Percentiles rank a stretch among this genome's conserved stretches.
Conservation (phyloP, 2,329 filamentous ascomycete species). For the Sporothrix pallida region DNA sequence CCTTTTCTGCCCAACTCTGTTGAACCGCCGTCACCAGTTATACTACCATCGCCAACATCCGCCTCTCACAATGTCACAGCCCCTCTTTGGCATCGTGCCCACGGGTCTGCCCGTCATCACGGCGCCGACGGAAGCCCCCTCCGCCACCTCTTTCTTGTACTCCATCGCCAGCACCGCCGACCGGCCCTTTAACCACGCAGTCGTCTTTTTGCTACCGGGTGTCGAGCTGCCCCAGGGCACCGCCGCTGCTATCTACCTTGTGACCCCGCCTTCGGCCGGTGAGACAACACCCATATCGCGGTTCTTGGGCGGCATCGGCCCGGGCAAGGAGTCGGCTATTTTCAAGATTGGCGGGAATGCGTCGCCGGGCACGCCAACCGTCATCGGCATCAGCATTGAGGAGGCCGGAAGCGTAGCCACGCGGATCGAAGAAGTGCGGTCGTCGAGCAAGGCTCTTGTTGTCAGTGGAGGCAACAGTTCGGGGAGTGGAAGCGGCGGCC, state of each 20-base stretch:
- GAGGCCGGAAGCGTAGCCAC: constrained; percentile 71
- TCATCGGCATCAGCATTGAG: constrained; percentile 84
- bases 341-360: constrained; percentile 69
- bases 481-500: not conserved
- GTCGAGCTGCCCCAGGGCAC: constrained; percentile 73
- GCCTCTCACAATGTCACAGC: constrained; percentile 49
- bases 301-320: constrained; percentile 86
- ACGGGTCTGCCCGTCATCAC: constrained; percentile 64
- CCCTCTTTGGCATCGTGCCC: constrained; percentile 65
- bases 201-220: constrained; percentile 86
- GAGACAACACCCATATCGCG: constrained; percentile 50
- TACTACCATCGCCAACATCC: not conserved
- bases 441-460: constrained; percentile 42
- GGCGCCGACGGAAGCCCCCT: constrained; percentile 58
- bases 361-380: constrained; percentile 44
- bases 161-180: constrained; percentile 49
- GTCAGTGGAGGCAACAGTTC: constrained; percentile 36
- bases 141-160: constrained; percentile 63
- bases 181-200: constrained; percentile 76
- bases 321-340: constrained; percentile 88
- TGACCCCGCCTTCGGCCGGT: constrained; percentile 53
- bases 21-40: not conserved
- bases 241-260: constrained; percentile 89
- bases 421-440: constrained; percentile 66
- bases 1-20: not conserved